These are phyloP conservation scores for Fomitiporia mediterranea DNA, from an alignment of 1,284 basidiomycete genomes.

Conservation along the genomic window DNA sequence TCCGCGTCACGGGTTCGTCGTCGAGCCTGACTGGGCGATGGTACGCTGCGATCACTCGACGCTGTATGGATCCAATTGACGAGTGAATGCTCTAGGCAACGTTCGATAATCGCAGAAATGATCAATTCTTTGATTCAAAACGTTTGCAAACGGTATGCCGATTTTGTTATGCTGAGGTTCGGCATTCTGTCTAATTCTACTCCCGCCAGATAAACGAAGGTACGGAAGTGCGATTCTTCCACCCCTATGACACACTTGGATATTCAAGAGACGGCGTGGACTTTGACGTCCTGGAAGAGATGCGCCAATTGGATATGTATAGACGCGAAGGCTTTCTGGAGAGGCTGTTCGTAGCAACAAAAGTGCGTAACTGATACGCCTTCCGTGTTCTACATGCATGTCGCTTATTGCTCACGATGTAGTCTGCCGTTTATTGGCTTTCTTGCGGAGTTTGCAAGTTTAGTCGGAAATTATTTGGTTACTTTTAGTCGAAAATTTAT, in stretches of 20 bases:
- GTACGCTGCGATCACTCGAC: not conserved
- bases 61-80: not conserved
- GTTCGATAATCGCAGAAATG: constrained; percentile 2
- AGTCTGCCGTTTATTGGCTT: too few species aligned
- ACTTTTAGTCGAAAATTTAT: too few species aligned
- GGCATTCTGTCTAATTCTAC: not conserved
- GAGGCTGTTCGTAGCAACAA: not conserved
- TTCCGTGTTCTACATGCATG: too few species aligned
- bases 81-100: not conserved
- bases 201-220: constrained; percentile 1
- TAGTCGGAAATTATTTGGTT: too few species aligned
- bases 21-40: constrained; percentile 7
- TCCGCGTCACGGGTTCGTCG: not conserved
- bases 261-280: not conserved
- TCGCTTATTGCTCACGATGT: too few species aligned
- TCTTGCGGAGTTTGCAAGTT: too few species aligned
- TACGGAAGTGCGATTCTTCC: constrained; percentile 1
- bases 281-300: not conserved
- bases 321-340: not conserved
- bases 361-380: too few species aligned
- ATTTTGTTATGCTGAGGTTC: not conserved
- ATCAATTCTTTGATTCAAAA: constrained; percentile 7
- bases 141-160: constrained; percentile 6
- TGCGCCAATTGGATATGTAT: not conserved
- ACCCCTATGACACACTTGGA: not conserved